Evolutionary conservation across 352 stramenopile species (phyloP).

Genomic region (Globisporangium uncinulatum): DNA sequence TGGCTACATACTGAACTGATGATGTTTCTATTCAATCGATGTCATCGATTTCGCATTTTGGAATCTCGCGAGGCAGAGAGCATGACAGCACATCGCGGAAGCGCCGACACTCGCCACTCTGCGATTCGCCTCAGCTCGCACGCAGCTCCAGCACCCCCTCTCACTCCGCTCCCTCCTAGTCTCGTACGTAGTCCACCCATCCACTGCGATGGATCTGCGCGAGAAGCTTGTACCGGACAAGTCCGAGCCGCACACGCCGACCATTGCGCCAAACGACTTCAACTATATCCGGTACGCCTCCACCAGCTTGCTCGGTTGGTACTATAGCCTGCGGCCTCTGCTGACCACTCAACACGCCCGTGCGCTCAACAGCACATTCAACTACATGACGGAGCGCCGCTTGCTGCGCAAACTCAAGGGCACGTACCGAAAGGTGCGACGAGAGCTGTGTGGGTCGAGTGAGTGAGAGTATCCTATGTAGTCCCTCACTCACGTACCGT

Average conservation of each 20-base stretch:
- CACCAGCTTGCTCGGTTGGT: too few relatives aligned
- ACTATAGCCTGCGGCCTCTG: not conserved
- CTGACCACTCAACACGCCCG: not conserved
- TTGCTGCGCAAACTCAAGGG: constrained; percentile 16
- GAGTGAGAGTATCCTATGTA: too few relatives aligned
- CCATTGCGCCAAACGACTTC: constrained; percentile 5
- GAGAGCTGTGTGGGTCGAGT: too few relatives aligned
- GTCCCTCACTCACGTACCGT: not conserved
- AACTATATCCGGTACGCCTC: constrained; percentile 12
- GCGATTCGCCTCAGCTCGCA: too few relatives aligned
- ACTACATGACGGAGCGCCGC: constrained; percentile 18
- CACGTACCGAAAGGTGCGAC: constrained; percentile 14
- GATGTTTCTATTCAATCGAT: too few relatives aligned
- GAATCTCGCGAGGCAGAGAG: constrained; percentile 3
- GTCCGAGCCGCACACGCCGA: not conserved
- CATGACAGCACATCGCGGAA: not conserved
- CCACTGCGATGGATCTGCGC: constrained; percentile 8
- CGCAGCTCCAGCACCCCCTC: too few relatives aligned
- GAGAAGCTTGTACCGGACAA: constrained; percentile 12
- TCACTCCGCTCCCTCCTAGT: too few relatives aligned
- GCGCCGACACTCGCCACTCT: too few relatives aligned
- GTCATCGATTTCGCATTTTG: not conserved
- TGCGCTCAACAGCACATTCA: constrained; percentile 10
- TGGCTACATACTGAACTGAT: not conserved
- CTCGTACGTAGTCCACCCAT: not conserved